These are phyloP conservation scores for Phaseolus lunatus DNA, from an alignment of 306 rosid species.

Conservation along the genomic window DNA sequence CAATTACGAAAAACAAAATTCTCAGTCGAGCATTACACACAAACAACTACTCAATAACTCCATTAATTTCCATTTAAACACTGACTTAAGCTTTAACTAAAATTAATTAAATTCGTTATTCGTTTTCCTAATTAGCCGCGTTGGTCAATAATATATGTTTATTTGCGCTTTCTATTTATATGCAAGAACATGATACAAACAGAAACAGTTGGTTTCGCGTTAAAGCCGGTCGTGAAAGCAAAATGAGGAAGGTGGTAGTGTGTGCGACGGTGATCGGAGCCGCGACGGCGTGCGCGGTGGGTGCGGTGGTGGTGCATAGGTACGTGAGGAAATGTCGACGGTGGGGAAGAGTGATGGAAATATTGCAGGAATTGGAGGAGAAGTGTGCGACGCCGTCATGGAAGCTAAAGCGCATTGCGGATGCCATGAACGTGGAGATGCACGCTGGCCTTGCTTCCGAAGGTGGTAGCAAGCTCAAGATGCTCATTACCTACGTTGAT, in stretches of 20 bases:
- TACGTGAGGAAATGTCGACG: constrained; percentile 54
- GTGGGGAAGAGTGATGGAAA: constrained; percentile 63
- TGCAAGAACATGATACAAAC: background rate
- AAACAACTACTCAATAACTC: too few relatives aligned
- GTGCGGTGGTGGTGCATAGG: constrained; percentile 65
- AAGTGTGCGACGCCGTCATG: constrained; percentile 69
- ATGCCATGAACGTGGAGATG: constrained; percentile 91
- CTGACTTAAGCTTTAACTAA: background rate
- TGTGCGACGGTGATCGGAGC: constrained; percentile 58
- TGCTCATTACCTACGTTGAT: constrained; percentile 82
- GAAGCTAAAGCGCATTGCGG: constrained; percentile 75
- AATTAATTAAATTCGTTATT: background rate
- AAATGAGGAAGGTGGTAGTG: constrained; percentile 61
- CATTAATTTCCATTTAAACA: too few relatives aligned
- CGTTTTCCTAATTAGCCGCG: background rate
- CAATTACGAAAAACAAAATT: background rate
- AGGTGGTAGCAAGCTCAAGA: constrained; percentile 92
- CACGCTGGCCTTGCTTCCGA: constrained; percentile 95
- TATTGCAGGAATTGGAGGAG: constrained; percentile 77
- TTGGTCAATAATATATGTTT: background rate
- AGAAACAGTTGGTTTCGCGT: background rate
- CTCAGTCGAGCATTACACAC: background rate
- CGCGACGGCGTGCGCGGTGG: constrained; percentile 55
- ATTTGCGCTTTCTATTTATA: constrained; percentile 1
- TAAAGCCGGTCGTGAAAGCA: background rate